phyloP scores from a whole-genome alignment of 139 green algal species.

The Tetradesmus lagerheimii region DNA sequence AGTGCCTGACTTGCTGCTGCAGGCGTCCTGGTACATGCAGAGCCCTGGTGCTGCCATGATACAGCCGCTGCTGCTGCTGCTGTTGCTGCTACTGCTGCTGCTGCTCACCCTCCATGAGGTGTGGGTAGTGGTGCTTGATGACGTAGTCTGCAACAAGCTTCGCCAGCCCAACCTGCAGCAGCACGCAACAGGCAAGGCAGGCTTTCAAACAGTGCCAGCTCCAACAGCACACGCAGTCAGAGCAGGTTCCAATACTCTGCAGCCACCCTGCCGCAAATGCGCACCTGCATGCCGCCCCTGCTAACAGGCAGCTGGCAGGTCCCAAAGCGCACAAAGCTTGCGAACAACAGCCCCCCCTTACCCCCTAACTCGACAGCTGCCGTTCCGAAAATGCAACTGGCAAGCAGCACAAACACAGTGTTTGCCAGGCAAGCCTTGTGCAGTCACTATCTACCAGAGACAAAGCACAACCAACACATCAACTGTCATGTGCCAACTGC shows the following conservation, averaged over 20 bases:
- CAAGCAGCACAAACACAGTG: too few species aligned
- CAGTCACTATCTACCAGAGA: too few species aligned
- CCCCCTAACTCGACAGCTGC: too few species aligned
- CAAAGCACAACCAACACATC: too few species aligned
- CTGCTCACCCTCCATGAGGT: conserved; percentile 60
- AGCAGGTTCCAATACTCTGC: too few species aligned
- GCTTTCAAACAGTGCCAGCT: neutral
- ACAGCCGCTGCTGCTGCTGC: neutral
- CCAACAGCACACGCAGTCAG: neutral
- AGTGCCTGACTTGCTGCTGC: neutral
- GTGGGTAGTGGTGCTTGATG: conserved; percentile 87
- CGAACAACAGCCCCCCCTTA: too few species aligned
- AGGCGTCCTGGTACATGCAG: too few species aligned
- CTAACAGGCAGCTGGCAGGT: conserved; percentile 91
- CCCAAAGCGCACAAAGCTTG: conserved; percentile 93
- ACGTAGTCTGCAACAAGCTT: conserved; percentile 73
- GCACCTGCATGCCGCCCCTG: conserved; percentile 43
- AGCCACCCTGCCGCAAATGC: too few species aligned
- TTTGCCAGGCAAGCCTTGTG: too few species aligned
- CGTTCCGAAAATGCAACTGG: too few species aligned
- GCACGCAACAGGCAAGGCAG: neutral
- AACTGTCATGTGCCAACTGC: neutral
- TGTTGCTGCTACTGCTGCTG: neutral
- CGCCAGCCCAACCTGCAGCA: conserved; percentile 48
- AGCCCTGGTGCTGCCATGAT: neutral